These are phyloP conservation scores for Saccharomycopsis hybrid DNA, from an alignment of 1,139 yeast species.

Conservation along the genomic window DNA sequence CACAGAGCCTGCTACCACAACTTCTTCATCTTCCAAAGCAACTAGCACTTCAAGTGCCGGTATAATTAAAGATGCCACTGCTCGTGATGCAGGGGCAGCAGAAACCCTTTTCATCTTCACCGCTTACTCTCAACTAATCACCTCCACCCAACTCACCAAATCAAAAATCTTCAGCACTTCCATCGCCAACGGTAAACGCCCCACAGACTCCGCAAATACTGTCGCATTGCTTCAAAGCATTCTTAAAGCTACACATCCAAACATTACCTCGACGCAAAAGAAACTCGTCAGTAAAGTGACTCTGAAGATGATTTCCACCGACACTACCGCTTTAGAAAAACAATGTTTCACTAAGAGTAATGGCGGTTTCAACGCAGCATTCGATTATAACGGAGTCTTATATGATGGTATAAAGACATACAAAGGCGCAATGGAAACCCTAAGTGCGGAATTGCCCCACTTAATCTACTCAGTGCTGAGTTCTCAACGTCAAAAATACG, in stretches of 20 bases:
- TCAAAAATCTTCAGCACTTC: too few relatives aligned
- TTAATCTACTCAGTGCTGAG: not conserved
- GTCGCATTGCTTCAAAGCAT: slow-evolving; percentile 8
- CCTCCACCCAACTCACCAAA: too few relatives aligned
- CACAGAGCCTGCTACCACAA: too few relatives aligned
- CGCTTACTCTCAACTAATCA: too few relatives aligned
- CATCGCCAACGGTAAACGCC: too few relatives aligned
- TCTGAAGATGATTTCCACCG: not conserved
- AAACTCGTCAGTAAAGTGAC: not conserved
- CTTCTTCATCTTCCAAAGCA: too few relatives aligned
- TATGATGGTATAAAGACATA: slow-evolving; percentile 7
- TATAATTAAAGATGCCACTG: too few relatives aligned
- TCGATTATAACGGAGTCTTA: slow-evolving; percentile 5
- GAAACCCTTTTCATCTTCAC: too few relatives aligned
- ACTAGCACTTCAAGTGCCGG: too few relatives aligned
- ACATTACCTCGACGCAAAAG: slow-evolving; percentile 4
- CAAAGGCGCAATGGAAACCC: slow-evolving; percentile 12
- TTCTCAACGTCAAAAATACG: not conserved
- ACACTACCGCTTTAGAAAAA: too few relatives aligned
- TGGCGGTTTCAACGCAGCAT: slow-evolving; percentile 2
- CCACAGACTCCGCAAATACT: not conserved
- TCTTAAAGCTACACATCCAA: slow-evolving; percentile 9
- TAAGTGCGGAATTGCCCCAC: slow-evolving; percentile 12
- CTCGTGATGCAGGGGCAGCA: too few relatives aligned
- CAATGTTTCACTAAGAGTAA: too few relatives aligned